Evolutionary conservation across 345 rosid species (phyloP).

Genomic region (Syzygium oleosum): DNA sequence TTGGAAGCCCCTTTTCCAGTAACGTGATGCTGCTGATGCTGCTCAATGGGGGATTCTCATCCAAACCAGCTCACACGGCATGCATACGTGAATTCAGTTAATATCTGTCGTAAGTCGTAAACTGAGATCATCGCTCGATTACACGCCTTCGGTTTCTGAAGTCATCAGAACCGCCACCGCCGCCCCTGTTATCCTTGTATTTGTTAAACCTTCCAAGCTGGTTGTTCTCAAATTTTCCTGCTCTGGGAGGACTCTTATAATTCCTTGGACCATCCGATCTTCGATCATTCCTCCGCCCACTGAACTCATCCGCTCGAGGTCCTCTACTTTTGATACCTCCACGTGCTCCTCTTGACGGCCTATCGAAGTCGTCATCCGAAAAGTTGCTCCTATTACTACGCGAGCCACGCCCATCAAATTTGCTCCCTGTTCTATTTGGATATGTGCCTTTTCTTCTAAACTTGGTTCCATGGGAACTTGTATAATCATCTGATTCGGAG

Average conservation of each 20-base stretch:
- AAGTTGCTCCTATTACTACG: neutral
- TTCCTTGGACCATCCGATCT: constrained; percentile 21
- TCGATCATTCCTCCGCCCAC: constrained; percentile 13
- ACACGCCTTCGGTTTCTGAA: constrained; percentile 46
- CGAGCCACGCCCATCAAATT: neutral
- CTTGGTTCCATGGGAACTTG: constrained; percentile 8
- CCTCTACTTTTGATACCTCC: neutral
- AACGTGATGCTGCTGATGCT: neutral
- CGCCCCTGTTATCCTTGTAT: constrained; percentile 1
- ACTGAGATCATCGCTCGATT: constrained; percentile 33
- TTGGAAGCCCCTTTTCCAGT: neutral
- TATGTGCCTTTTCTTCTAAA: constrained; percentile 15
- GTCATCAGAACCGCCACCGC: constrained; percentile 9
- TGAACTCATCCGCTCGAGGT: constrained; percentile 5
- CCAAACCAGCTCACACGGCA: neutral
- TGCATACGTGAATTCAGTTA: too few species aligned
- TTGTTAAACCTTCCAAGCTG: neutral
- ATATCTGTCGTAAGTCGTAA: neutral
- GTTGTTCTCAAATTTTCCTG: neutral
- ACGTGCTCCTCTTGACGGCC: neutral
- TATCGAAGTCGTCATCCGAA: neutral
- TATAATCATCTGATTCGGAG: constrained; percentile 8
- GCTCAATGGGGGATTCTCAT: neutral
- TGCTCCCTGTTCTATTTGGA: constrained; percentile 1
- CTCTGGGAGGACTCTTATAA: constrained; percentile 17